A percentile compares a stretch with the other conserved stretches of the same genome.
These are phyloP conservation scores for Paramecium pentaurelia DNA, from an alignment of 73 alveolate genomes.

Conservation along the genomic window DNA sequence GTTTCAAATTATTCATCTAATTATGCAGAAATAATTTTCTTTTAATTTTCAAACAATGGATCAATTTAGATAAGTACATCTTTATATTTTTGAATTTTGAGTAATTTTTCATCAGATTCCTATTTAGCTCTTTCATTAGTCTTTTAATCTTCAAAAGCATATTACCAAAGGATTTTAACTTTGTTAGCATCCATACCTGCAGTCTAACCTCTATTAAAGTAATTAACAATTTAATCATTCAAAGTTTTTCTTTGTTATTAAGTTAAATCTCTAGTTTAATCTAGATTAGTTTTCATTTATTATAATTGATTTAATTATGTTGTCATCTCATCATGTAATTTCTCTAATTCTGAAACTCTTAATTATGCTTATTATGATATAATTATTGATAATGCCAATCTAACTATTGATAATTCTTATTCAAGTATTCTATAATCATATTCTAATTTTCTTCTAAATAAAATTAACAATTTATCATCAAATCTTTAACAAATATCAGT, in stretches of 20 bases:
- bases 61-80: background rate
- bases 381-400: conserved; percentile 61
- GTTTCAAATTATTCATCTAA: conserved; percentile 42
- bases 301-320: background rate
- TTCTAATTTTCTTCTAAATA: conserved; percentile 80
- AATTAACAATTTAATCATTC: background rate
- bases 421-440: conserved; percentile 78
- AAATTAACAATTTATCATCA: conserved; percentile 72
- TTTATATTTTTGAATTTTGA: background rate
- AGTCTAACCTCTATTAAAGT: background rate
- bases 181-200: background rate
- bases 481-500: conserved; percentile 72
- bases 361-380: background rate
- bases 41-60: background rate
- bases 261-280: background rate
- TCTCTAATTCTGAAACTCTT: background rate
- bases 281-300: background rate
- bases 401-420: conserved; percentile 75
- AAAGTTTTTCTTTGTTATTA: background rate
- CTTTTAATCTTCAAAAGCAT: background rate
- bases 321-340: background rate
- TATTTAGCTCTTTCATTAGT: background rate
- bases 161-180: background rate
- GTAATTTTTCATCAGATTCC: background rate
- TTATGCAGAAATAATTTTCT: background rate